Percentiles rank a stretch among this genome's conserved stretches.
phyloP scores from a whole-genome alignment of 805 yeast genomes.

The Nakazawaea wyomingensis region DNA sequence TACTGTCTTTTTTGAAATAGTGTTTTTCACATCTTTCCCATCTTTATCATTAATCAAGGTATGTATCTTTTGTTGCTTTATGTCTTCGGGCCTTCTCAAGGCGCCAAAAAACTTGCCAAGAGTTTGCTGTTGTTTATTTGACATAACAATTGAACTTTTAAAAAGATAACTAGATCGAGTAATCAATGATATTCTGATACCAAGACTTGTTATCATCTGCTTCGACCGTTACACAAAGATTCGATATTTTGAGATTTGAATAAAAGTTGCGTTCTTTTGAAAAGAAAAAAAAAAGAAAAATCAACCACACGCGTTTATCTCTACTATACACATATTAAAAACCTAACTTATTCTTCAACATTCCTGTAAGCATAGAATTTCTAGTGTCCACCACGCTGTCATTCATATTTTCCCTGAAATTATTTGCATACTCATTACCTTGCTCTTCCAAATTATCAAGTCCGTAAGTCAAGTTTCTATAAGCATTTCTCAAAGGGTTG shows the following conservation, averaged over 20 bases:
- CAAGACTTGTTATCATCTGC: slow-evolving; percentile 1
- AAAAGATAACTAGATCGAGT: neutral
- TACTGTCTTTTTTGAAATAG: neutral
- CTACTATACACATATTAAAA: slow-evolving; percentile 1
- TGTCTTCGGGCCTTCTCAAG: slow-evolving; percentile 11
- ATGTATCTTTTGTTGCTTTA: slow-evolving; percentile 8
- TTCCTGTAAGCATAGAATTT: slow-evolving; percentile 9
- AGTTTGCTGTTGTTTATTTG: slow-evolving; percentile 13
- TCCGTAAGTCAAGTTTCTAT: slow-evolving; percentile 46
- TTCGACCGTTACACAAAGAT: neutral
- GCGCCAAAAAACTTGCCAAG: slow-evolving; percentile 12
- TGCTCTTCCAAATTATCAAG: slow-evolving; percentile 49
- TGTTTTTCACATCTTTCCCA: neutral
- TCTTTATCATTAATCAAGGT: neutral
- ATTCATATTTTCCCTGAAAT: slow-evolving; percentile 46
- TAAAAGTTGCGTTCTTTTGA: neutral
- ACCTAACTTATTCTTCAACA: slow-evolving; percentile 9
- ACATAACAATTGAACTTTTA: neutral
- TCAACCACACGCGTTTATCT: neutral
- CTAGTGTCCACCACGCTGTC: slow-evolving; percentile 19
- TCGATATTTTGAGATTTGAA: neutral
- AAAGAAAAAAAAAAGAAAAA: slow-evolving; percentile 1
- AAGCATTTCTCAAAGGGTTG: slow-evolving; percentile 22
- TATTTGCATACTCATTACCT: slow-evolving; percentile 52
- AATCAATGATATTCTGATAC: neutral